Conservation (phyloP, 176 grass and related monocot species). For the Carex cristatella region DNA sequence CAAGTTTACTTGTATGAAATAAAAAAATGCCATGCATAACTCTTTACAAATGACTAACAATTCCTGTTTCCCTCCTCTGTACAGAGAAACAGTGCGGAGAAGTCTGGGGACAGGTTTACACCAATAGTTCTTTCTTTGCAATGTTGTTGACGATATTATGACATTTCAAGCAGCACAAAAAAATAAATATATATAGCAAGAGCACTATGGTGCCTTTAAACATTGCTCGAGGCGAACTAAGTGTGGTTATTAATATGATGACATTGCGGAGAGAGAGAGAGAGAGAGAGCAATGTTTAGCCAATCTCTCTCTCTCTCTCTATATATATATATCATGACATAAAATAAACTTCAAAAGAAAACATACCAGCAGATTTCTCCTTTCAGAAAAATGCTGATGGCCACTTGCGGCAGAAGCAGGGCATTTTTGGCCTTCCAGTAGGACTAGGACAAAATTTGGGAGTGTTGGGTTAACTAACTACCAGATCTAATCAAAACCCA, state of each 20-base stretch:
- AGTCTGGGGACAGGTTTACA: no score
- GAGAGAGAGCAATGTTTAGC: no score
- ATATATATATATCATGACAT: not conserved
- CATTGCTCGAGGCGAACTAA: no score
- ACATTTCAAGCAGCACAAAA: not conserved
- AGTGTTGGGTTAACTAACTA: conserved; percentile 1
- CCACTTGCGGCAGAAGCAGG: conserved; percentile 6
- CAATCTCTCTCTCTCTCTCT: no score
- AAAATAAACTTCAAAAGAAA: conserved; percentile 14
- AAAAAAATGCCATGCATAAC: not conserved
- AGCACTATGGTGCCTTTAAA: no score
- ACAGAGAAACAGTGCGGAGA: not conserved
- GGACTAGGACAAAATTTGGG: conserved; percentile 8
- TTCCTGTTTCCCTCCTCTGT: not conserved
- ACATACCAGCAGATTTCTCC: conserved; percentile 16
- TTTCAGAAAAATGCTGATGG: conserved; percentile 12
- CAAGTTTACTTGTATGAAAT: not conserved
- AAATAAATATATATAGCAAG: no score
- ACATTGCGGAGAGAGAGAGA: no score
- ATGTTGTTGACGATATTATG: not conserved
- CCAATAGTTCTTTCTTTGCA: not conserved
- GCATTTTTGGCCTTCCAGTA: conserved; percentile 2
- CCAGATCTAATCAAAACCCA: conserved; percentile 11
- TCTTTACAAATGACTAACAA: not conserved
- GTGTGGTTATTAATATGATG: no score